Evolutionary conservation across 1,284 basidiomycete species (phyloP), one percentile per base, ranked within the genome.

Genomic region (Apiotrichum siamense): DNA sequence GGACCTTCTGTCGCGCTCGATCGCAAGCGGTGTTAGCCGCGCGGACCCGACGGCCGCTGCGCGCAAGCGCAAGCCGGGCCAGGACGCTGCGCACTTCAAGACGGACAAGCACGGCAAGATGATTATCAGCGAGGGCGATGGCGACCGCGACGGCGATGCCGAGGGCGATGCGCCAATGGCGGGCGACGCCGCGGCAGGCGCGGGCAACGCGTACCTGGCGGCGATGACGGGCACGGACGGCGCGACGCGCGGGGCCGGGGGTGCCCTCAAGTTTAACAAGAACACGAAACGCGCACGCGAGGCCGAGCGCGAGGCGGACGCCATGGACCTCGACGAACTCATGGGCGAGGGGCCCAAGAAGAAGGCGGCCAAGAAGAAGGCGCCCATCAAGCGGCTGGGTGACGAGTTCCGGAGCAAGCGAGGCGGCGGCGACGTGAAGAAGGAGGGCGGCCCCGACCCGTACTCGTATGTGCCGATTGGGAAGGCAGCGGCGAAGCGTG

Each of bases 201-300:
- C 78, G 37, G 89, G 87, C n/a, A 79, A 77, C 12, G 92, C 91
- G 1, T 98, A 94, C 73, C 81, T 82, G 50, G 88, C 94, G 69
- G 82, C 80, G 48, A 85, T 84, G 11, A 87, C 87, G 6, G 57
- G 62, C 31, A 83, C 83, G 25, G 94, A 97, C 66, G 96, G 94
- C 7, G 89, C 91, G 74, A 85, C 82, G 1, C 83, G 90, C 27
- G 88, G 88, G 31, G 78, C 83, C 2, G 83, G 83, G 54, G 96
- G 96, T 18, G 83, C 82, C 32, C 77, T 97, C 67, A 94, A 91
- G 75, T 96, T 97, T 77, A 90, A 97, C 77, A 97, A 97, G 76
- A 88, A 97, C 67, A 94, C 88, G 24, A 94, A 93, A 75, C 88
- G 91, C 65, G 81, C 87, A 51, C 75, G 91, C 54, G 79, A 85